phyloP scores from a whole-genome alignment of 2,329 filamentous ascomycete species.

The Microsporum audouinii region DNA sequence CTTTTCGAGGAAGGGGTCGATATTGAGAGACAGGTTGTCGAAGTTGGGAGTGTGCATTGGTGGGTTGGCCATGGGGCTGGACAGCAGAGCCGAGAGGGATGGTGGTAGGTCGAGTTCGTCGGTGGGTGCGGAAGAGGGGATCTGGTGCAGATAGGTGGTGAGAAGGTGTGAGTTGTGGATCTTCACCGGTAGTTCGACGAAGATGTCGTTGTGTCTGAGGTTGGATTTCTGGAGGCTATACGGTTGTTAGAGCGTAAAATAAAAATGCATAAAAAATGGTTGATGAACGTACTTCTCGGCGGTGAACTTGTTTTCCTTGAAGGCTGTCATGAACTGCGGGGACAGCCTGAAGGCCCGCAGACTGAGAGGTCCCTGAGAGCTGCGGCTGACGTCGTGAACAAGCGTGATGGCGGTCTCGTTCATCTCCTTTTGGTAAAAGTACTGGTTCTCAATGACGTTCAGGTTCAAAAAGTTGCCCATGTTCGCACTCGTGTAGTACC shows the following conservation, averaged over 20 bases:
- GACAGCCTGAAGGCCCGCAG: slow-evolving; percentile 85
- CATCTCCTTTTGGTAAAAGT: slow-evolving; percentile 84
- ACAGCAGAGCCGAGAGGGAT: slow-evolving; percentile 65
- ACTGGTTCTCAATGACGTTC: slow-evolving; percentile 95
- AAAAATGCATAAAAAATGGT: background rate
- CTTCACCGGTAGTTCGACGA: slow-evolving; percentile 76
- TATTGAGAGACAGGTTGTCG: slow-evolving; percentile 79
- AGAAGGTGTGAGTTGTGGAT: slow-evolving; percentile 97
- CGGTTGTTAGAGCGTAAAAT: slow-evolving; percentile 14
- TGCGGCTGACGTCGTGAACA: slow-evolving; percentile 91
- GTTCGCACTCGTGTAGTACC: slow-evolving; percentile 97
- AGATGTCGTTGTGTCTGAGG: slow-evolving; percentile 84
- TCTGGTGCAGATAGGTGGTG: slow-evolving; percentile 87
- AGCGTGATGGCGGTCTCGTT: slow-evolving; percentile 81
- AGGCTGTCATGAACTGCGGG: slow-evolving; percentile 74
- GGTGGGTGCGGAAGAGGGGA: slow-evolving; percentile 56
- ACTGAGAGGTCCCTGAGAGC: slow-evolving; percentile 80
- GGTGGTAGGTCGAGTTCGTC: slow-evolving; percentile 63
- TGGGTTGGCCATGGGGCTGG: slow-evolving; percentile 47
- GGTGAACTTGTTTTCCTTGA: slow-evolving; percentile 96
- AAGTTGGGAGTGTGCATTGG: slow-evolving; percentile 73
- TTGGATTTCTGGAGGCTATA: slow-evolving; percentile 83
- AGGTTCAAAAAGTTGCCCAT: slow-evolving; percentile 97
- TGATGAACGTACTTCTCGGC: slow-evolving; percentile 66
- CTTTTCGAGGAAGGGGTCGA: slow-evolving; percentile 97